Evolutionary conservation across 108 stramenopile species (phyloP), one percentile per base, ranked within the genome.

Genomic region (Fragilariopsis cylindrus): DNA sequence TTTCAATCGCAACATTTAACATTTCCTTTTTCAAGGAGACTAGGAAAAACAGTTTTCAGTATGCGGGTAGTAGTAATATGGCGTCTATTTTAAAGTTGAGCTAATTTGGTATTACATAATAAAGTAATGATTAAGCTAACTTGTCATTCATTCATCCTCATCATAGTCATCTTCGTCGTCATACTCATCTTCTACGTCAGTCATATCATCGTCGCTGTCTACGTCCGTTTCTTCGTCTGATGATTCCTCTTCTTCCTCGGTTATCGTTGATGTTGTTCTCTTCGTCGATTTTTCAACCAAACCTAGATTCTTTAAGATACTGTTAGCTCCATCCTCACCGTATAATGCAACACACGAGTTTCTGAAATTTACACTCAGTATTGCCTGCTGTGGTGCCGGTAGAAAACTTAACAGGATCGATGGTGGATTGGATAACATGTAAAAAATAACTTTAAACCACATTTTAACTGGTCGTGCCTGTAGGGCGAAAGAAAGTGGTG

Each of bases 321-420:
- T 5, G 13, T 47, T 40, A 13, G 55, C 65, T 56, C 56, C 65
- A 4, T 66, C 65, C 0, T 56, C 47, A 3, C 76, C 73, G 46
- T 82, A 82, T 41, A 82, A 47, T 13, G 56, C 55, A 4, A 53
- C 57, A 19, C 67, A 71, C 21, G 76, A 52, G 48, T 70, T 53
- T 45, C 74, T 69, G 16, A 58, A 15, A 48, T 71, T 77, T 45
- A 82, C 69, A 72, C 85, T 86, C 84, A 94, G 80, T 19, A 94
- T 92, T n/a, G 84, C 83, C 76, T 94, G 93, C 70, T 94, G 90
- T 21, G 93, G 91, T 47, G 91, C 93, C 7, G 93, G 90, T 47
- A 94, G 70, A 69, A 94, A 76, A 73, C 88, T 91, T 12, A 92
- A 74, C 15, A 94, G 60, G 49, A 94, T 89, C 4, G 80, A 76